Evolutionary conservation across 2,329 filamentous ascomycete species (phyloP).

Genomic region (Neoscytalidium dimidiatum): DNA sequence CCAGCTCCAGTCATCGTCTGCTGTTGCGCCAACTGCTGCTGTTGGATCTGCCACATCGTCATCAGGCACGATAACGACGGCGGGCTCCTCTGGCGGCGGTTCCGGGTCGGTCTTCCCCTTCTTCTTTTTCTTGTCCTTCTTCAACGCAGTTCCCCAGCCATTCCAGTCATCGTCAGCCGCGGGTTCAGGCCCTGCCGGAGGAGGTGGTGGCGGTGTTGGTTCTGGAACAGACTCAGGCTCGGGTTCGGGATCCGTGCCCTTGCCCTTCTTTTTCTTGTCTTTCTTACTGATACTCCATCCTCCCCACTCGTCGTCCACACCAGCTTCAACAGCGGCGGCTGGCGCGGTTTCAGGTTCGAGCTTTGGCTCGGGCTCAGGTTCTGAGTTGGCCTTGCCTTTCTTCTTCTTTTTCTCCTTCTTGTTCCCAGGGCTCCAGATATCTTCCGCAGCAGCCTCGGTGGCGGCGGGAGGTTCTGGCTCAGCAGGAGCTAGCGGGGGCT

Average conservation of each 20-base stretch:
- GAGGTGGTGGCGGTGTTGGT: conserved; percentile 23
- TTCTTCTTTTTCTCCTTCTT: conserved; percentile 21
- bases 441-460: conserved; percentile 22
- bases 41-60: background rate
- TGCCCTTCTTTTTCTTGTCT: conserved; percentile 51
- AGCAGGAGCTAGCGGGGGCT: conserved; percentile 17
- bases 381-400: conserved; percentile 15
- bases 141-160: conserved; percentile 19
- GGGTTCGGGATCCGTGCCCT: conserved; percentile 21
- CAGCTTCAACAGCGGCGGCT: background rate
- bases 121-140: conserved; percentile 26
- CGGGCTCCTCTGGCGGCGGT: background rate
- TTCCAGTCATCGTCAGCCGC: conserved; percentile 27
- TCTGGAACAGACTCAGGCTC: conserved; percentile 25
- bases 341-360: background rate
- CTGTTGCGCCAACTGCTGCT: background rate
- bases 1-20: conserved; percentile 7
- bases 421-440: background rate
- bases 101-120: conserved; percentile 28
- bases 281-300: conserved; percentile 23
- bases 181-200: conserved; percentile 27
- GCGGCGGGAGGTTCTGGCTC: conserved; percentile 27
- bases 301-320: conserved; percentile 9
- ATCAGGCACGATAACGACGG: conserved; percentile 3
- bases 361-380: conserved; percentile 20